A percentile compares a stretch with the other conserved stretches of the same genome.
Conservation (phyloP, 2,329 filamentous ascomycete species). For the Botryotinia calthae region DNA sequence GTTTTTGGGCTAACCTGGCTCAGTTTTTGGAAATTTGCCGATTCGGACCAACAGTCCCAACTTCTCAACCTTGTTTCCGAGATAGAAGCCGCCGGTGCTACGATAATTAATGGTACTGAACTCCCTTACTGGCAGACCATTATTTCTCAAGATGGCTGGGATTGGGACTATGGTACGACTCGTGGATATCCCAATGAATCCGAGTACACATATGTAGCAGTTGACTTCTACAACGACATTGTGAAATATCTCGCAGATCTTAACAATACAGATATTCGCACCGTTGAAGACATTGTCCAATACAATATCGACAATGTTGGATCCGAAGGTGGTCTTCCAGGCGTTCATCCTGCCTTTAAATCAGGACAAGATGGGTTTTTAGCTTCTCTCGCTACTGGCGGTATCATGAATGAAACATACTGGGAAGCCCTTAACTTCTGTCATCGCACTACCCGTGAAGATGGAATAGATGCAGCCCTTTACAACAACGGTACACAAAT, state of each 20-base stretch:
- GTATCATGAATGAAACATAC: conserved; percentile 63
- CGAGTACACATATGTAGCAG: conserved; percentile 70
- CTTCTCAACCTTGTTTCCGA: conserved; percentile 52
- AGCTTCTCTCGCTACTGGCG: conserved; percentile 59
- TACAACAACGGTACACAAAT: conserved; percentile 45
- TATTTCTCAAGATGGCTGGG: conserved; percentile 66
- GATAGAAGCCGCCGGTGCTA: conserved; percentile 61
- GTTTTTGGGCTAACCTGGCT: conserved; percentile 70
- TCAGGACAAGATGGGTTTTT: conserved; percentile 72
- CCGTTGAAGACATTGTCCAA: conserved; percentile 62
- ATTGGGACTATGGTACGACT: conserved; percentile 66
- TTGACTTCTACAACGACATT: conserved; percentile 62
- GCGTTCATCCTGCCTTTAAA: conserved; percentile 60
- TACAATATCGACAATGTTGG: conserved; percentile 64
- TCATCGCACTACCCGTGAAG: conserved; percentile 55
- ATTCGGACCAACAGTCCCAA: conserved; percentile 52
- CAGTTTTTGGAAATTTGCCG: conserved; percentile 65
- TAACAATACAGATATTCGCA: conserved; percentile 54
- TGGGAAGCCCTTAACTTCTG: conserved; percentile 63
- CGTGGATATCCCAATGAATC: conserved; percentile 68
- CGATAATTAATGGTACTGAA: conserved; percentile 67
- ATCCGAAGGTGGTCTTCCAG: conserved; percentile 63
- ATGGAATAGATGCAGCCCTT: conserved; percentile 69
- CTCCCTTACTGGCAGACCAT: conserved; percentile 61
- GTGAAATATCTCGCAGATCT: conserved; percentile 47